Base-by-base conservation (phyloP, 768 basidiomycete species). In the Leccinum olivaceopallidum region DNA sequence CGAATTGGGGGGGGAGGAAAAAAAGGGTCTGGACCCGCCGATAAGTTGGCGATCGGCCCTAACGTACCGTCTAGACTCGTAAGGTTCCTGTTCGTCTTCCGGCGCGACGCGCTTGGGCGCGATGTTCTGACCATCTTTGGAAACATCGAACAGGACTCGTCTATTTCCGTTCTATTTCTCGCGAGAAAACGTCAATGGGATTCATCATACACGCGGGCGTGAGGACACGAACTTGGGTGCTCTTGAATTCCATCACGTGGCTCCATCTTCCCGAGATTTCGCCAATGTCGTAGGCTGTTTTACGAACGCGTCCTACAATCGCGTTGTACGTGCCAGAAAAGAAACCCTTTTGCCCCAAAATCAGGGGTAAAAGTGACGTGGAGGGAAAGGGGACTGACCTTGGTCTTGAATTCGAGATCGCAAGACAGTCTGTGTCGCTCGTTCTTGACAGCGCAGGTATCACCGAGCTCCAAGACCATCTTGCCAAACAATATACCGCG, bases 301-400 rank as follows among this genome's bases (percentile, higher is more conserved):
- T 82, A 63, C 88, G 88, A 66, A 98, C 81, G 65, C 86, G 85
- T 10, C 97, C 97, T 6, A 85, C 74, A 60, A 99, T 83, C 39
- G 89, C 87, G 71, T 99, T 98, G 79, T 98, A 96, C 58, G 91
- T 90, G 24, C 97, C 97, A 1, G 94, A 95, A 76, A 98, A 97
- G 82, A 96, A 98, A 20, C 96, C 96, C 92, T 51, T 92, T 2
- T 7, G 42, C 24, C 6, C 30, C 2, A 26, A 12, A 34, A 34
- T 61, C 26, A 62, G 49, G 20, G 20, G 20, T 12, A 26, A 8
- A 5, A 4, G 13, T 22, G 44, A 6, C 4, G 28, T 20, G 18
- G 39, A 28, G 32, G 20, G 9, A 26, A 34, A 51, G 26, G 16
- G 6, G 20, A 24, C 2, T 78, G 54, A 91, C 94, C 85, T 97